Base-by-base conservation (phyloP, 2,329 filamentous ascomycete species). In the Colletotrichum gigasporum region DNA sequence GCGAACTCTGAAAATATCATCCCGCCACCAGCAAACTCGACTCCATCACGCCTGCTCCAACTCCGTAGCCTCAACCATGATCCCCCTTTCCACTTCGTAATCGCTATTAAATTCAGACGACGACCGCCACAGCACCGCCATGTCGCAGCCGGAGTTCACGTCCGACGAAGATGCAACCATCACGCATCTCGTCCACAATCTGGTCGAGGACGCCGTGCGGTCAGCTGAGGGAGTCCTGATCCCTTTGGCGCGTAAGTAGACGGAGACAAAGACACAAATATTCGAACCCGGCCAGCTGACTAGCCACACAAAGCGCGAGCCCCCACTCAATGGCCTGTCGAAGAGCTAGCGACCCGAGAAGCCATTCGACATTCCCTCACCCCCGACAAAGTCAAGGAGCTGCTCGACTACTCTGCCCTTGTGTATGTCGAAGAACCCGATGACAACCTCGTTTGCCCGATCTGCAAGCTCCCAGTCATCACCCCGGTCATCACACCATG, bases 391-490 rank as follows among this genome's bases (percentile, higher is more conserved):
- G 62, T 65, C 59, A 58, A 48, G 16, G 53, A 65, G 14, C 35
- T 66, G 9, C 60, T 84, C 63, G 82, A 85, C 71, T 73, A 84
- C 71, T 78, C 80, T 65, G 74, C 77, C 3, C 74, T 85, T 65
- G 76, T 75, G 10, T 84, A 84, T 68, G 75, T 79, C 59, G 68
- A 71, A 42, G 80, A 78, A 16, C 71, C 76, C 34, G 83, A 86
- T 68, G 75, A 80, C 59, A 84, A 83, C 48, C 73, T 85, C 11
- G 76, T 86, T 58, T 83, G 81, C 52, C 83, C 84, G 3, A 84
- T 87, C 65, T 91, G 88, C 75, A 86, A 85, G 69, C 82, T 86
- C 10, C 85, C 88, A 3, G 81, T 90, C 41, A 78, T 90, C 48
- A 80, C 85, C 12, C 87, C 88, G 0, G 80, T 88, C 48, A 88